Evolutionary conservation across 306 rosid genomes (phyloP), one percentile per base, ranked within the genome.

Genomic region (Fragaria iinumae): DNA sequence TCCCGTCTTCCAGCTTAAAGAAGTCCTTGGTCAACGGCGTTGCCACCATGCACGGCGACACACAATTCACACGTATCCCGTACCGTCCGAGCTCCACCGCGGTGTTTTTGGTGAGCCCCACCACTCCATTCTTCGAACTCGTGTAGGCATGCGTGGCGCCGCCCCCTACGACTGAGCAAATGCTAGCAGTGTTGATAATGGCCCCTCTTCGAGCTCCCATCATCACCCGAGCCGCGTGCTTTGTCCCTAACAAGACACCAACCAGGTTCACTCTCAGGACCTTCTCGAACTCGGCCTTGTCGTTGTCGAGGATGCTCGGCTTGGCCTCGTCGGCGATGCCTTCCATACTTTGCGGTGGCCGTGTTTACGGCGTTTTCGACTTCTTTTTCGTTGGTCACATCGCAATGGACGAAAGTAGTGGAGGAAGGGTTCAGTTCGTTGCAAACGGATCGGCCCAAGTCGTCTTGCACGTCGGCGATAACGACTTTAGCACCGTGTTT

Each of bases 201-300:
- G 84, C 73, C 0, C 92, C 90, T 4, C 49, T 56, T 11, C 71
- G 2, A 0, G 82, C 74, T 0, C 87, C 87, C 17, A 83, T 71
- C 96, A 88, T 90, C 0, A 55, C 87, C 11, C 88, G 67, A 0
- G 90, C 87, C 0, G 91, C 96, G 4, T 90, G 88, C 45, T 88
- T 90, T 4, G 69, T 81, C 5, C 91, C 91, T 1, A 88, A 47
- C 43, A 85, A 88, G 0, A 47, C 69, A 4, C 93, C 93, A 0
- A 80, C 36, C 0, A 90, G 20, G 55, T 88, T 90, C 1, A 87
- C 80, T 0, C 55, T 60, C 0, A 85, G 11, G 10, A 90, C 89
- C 45, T 41, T 17, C 72, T 90, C 82, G 21, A 90, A 90, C 2
- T 79, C 83, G 0, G 71, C 76, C 39, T 47, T 65, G 10, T 68